Evolutionary conservation across 352 stramenopile species (phyloP), one percentile per base, ranked within the genome.

Genomic region (Phytophthora tentaculata): DNA sequence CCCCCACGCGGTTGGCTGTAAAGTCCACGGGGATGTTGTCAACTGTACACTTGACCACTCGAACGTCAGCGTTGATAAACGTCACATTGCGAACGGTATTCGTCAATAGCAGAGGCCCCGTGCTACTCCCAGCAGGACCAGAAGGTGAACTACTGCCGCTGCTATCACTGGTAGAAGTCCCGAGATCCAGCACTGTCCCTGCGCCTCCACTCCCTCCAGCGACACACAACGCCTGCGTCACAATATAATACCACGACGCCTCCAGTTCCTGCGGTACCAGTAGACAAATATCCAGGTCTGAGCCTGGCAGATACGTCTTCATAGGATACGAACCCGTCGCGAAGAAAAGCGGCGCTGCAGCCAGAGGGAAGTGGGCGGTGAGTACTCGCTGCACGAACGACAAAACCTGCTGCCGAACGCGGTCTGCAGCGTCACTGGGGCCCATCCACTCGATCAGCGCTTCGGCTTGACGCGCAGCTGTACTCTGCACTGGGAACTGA

Each of bases 21-120:
- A 97, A 75, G 60, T 97, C 90, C 45, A 97, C 90, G 26, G 87
- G 79, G 5, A 97, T 81, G 58, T 97, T 96, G 80, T 97, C 90
- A 44, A 97, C 82, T 41, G 91, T 96, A 74, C 90, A 97, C 74
- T 97, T 96, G 63, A 97, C 87, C 13, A 94, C 86, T 16, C 88
- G 84, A 45, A 96, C 86, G 55, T 96, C 88, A 2, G 88, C 87
- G 61, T 97, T 97, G 51, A 97, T 86, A 68, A 97, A 95, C 28
- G 77, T 96, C 53, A 97, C 90, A 54, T 97, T 97, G 53, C 88
- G 88, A 26, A 95, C 88, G 1, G 84, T 91, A 56, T 91, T 80
- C 9, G 75, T 83, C 64, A 80, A 23, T 47, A 80, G 16, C 45
- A 75, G 13, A 8, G 69, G 13, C 32, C 58, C 50, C 26, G 53